A percentile compares a stretch with the other conserved stretches of the same genome.
Evolutionary conservation across 495 filamentous ascomycete species (phyloP).

Genomic region (Hypoxylon intermedium): DNA sequence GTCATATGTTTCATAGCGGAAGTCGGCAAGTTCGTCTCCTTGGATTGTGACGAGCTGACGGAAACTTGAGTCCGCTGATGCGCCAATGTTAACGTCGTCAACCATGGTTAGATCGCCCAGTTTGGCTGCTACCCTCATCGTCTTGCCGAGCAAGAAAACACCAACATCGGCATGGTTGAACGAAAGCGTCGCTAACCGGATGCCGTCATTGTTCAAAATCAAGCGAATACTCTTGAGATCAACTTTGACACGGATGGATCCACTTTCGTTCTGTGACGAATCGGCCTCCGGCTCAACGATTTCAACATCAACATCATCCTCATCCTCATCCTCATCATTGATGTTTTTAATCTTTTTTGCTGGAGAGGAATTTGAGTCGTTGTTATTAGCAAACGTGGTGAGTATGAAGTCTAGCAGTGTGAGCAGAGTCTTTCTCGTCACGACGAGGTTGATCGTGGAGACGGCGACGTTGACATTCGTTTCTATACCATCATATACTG

Average conservation of each 20-base stretch:
- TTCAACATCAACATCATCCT: constrained; percentile 47
- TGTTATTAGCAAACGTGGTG: constrained; percentile 86
- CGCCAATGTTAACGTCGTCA: constrained; percentile 94
- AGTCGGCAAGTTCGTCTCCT: constrained; percentile 95
- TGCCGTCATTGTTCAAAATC: constrained; percentile 98
- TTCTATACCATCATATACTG: constrained; percentile 88
- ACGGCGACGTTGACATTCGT: constrained; percentile 91
- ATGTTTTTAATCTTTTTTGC: constrained; percentile 46
- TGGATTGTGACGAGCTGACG: constrained; percentile 91
- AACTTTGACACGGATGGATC: constrained; percentile 76
- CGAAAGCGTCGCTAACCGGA: constrained; percentile 88
- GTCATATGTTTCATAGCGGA: constrained; percentile 96
- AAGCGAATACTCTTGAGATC: constrained; percentile 90
- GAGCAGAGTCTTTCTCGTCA: constrained; percentile 90
- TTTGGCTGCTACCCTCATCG: constrained; percentile 84
- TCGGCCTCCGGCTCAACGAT: constrained; percentile 38
- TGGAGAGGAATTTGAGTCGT: constrained; percentile 49
- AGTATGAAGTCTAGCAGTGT: constrained; percentile 96
- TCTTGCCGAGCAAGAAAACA: constrained; percentile 82
- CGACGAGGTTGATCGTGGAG: constrained; percentile 93
- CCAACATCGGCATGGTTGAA: constrained; percentile 90
- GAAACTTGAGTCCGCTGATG: constrained; percentile 76
- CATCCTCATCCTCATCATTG: constrained; percentile 49
- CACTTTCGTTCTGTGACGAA: constrained; percentile 45
- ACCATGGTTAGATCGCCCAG: constrained; percentile 87